phyloP scores from a whole-genome alignment of 176 grass and related monocot genomes.

The Secale cereale region DNA sequence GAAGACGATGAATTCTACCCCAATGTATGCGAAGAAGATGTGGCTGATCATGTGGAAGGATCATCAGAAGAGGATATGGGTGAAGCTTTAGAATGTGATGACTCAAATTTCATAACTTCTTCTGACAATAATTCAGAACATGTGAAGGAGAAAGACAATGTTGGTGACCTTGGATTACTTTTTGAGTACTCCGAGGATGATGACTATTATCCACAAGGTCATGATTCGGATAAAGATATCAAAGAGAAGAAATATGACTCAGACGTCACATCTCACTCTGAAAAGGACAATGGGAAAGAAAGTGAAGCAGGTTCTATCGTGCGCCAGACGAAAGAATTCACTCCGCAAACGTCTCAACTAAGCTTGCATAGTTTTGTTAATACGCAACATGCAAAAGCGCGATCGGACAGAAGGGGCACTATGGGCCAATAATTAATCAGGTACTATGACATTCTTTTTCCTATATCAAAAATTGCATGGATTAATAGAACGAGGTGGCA shows the following conservation, averaged over 20 bases:
- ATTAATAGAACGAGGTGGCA: background rate
- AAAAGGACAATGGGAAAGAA: conserved; percentile 29
- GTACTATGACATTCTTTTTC: background rate
- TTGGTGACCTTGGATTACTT: conserved; percentile 51
- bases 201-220: conserved; percentile 62
- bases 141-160: conserved; percentile 32
- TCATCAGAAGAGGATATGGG: conserved; percentile 37
- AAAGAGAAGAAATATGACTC: too few species aligned
- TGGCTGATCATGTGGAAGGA: conserved; percentile 30
- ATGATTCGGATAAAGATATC: background rate
- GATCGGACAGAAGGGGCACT: background rate
- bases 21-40: conserved; percentile 31
- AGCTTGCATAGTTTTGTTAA: too few species aligned
- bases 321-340: background rate
- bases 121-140: conserved; percentile 43
- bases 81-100: conserved; percentile 60
- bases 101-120: conserved; percentile 55
- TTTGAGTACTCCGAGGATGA: conserved; percentile 78
- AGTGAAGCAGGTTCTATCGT: conserved; percentile 15
- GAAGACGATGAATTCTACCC: conserved; percentile 75
- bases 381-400: too few species aligned
- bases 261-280: background rate
- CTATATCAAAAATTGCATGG: background rate
- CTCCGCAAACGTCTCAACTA: too few species aligned
- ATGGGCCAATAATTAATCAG: conserved; percentile 33